Evolutionary conservation across 192 early-diverging fungal species (phyloP), one percentile per base, ranked within the genome.

Genomic region (Coemansia sp.): DNA sequence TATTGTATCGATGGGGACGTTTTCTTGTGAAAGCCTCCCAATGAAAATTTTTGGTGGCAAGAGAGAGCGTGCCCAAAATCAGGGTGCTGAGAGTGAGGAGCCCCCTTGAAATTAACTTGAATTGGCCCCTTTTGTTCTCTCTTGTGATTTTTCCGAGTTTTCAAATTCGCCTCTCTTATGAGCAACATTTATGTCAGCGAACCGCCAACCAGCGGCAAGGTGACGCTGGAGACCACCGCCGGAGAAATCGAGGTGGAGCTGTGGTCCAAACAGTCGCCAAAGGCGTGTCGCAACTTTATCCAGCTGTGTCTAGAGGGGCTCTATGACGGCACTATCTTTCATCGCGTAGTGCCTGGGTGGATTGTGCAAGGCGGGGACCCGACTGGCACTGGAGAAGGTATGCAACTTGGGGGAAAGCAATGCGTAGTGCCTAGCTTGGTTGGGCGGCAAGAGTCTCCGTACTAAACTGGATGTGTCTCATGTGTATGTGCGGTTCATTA

Each of bases 281-380:
- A 91, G 61, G 89, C 96, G 10, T 89, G 90, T 64, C 85, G 95
- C n/a, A 98, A 98, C 77, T 98, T 98, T 86, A 79, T 98, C 12
- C 95, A 98, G 68, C 84, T 98, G 11, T 92, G 90, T 59, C 62
- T 94, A 61, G 94, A 98, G 69, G 90, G 94, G 6, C 94, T 95
- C 65, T 97, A 95, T 68, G 86, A 96, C 67, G 73, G 83, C 35
- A 93, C 93, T 6, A 89, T 93, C 14, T 96, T 98, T 60, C 96
- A 98, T 74, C 88, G 96, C 6, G 75, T 94, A 10, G 88, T 96
- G 23, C 87, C 92, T n/a, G 86, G 86, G 35, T 98, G 96, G 77
- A 93, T 96, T 68, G 88, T 95, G 6, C 96, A 98, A 71, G 92
- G 93, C 28, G 96, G 96, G 11, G 96, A 98, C 76, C 96, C 96